A percentile compares a stretch with the other conserved stretches of the same genome.
phyloP scores from a whole-genome alignment of 208 protist genomes.

The Trichomonas vaginalis region DNA sequence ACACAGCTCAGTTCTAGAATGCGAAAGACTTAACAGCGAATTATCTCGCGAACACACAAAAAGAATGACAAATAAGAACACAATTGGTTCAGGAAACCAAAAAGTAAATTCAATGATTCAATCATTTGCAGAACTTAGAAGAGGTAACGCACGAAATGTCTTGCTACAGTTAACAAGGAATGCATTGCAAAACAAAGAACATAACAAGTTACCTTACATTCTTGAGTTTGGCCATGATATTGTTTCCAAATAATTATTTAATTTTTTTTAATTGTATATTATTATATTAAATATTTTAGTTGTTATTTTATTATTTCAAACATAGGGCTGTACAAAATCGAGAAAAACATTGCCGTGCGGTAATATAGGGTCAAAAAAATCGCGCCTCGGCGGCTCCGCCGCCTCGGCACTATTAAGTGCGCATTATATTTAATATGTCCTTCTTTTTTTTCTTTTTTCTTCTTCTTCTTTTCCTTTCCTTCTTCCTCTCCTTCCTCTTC shows the following conservation, averaged over 20 bases:
- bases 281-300: too few species aligned
- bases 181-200: background rate
- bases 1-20: background rate
- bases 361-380: too few species aligned
- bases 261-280: background rate
- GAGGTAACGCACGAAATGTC: background rate
- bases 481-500: too few species aligned
- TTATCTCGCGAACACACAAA: background rate
- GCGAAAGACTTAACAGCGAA: background rate
- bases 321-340: too few species aligned
- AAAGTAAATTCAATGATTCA: background rate
- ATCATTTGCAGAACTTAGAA: background rate
- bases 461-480: too few species aligned
- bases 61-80: background rate
- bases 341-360: too few species aligned
- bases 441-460: too few species aligned
- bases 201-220: background rate
- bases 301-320: too few species aligned
- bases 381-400: too few species aligned
- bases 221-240: background rate
- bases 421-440: too few species aligned
- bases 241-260: background rate
- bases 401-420: too few species aligned
- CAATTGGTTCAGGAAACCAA: background rate
- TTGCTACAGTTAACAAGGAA: background rate